Conservation (phyloP, 257 asterid species). For the Penstemon eatonii region DNA sequence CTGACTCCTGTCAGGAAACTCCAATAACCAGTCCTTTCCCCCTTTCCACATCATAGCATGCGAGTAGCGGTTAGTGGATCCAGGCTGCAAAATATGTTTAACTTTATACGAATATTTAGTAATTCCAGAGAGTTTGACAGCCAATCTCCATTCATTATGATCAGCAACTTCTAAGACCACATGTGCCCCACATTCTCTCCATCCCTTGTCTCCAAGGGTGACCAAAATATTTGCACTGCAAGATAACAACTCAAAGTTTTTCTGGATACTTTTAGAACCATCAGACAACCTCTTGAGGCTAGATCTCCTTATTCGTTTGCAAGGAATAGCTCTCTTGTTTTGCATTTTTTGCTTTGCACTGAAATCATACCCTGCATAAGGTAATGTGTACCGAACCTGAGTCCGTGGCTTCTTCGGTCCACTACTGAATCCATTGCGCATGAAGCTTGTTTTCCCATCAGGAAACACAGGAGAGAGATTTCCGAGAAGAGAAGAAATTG, state of each 20-base stretch:
- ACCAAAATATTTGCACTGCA: constrained; percentile 79
- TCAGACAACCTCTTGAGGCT: constrained; percentile 70
- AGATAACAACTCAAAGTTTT: constrained; percentile 54
- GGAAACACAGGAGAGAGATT: constrained; percentile 57
- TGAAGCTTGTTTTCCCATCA: constrained; percentile 53
- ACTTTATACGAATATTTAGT: constrained; percentile 77
- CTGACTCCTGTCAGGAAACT: constrained; percentile 89
- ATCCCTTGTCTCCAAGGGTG: constrained; percentile 76
- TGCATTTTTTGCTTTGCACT: constrained; percentile 52
- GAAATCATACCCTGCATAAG: constrained; percentile 59
- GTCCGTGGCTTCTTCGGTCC: constrained; percentile 96
- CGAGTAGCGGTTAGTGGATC: constrained; percentile 84
- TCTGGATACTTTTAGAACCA: constrained; percentile 53
- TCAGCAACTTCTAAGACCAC: constrained; percentile 71
- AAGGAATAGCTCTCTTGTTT: constrained; percentile 62
- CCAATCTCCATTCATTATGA: constrained; percentile 83
- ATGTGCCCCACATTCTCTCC: constrained; percentile 88
- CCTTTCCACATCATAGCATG: constrained; percentile 99
- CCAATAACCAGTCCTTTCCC: constrained; percentile 94
- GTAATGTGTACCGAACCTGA: constrained; percentile 82
- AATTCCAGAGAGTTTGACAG: constrained; percentile 73
- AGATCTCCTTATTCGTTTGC: constrained; percentile 86
- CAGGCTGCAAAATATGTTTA: constrained; percentile 74
- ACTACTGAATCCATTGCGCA: constrained; percentile 55
- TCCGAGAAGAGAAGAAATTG: constrained; percentile 53